Base-by-base conservation (phyloP, 2,329 filamentous ascomycete genomes). In the Penicillium sclerotiorum region DNA sequence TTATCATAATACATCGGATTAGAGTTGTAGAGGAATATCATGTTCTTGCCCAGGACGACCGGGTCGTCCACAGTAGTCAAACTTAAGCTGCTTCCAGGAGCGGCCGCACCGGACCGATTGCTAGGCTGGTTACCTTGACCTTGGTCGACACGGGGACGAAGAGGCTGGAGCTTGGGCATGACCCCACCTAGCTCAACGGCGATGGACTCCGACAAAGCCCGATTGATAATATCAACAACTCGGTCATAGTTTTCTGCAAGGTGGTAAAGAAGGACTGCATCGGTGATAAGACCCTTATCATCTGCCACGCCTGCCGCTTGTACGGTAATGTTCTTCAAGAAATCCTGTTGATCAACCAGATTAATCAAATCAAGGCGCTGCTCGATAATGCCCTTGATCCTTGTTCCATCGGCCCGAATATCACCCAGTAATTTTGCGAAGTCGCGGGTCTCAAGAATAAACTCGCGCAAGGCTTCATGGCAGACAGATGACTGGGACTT, bases 391-490 rank as follows among this genome's bases (percentile, higher is more conserved):
- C 94, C 94, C 50, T 84, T 85, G 59, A 96, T 90, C 51, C 92
- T 87, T 53, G 85, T 86, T 18, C 94, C 94, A 66, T 97, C 90
- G 1, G 85, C 83, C 52, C 86, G 83, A 61, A 99, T 91, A 68
- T 99, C 95, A 45, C 95, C 94, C 41, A 99, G 85, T 12, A 99
- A 78, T 64, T 90, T 89, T 64, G 92, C 93, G 71, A 97, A 99
- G 67, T 99, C 94, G 58, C 93, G 85, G 17, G 92, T 96, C 74
- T 99, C 94, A n/a, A 99, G 80, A 21, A 96, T 91, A 48, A 97
- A 85, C 71, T 97, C 94, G 28, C 92, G 89, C 49, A 99, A 78
- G 6, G 91, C 93, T 71, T 96, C 90, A 70, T 96, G 90, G 72
- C 93, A 97, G 30, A 96, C 82, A 40, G 82, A 84, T 45, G 86